These are phyloP conservation scores for Cystofilobasidium bisporidii DNA, from an alignment of 768 basidiomycete species.

Conservation along the genomic window DNA sequence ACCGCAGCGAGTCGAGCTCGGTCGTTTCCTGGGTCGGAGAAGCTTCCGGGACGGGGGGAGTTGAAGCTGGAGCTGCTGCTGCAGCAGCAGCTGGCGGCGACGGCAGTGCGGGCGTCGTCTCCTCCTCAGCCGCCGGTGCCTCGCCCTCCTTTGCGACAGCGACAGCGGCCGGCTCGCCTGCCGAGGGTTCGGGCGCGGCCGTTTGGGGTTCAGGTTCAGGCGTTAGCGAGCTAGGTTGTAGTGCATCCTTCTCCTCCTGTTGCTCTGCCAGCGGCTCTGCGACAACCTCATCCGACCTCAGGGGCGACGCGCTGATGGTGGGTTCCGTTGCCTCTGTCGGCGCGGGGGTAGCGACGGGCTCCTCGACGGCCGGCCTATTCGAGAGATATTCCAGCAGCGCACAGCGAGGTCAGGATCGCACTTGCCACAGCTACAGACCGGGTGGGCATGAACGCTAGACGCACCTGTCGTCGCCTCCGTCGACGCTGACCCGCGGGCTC, in stretches of 20 bases:
- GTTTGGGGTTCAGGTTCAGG: no score
- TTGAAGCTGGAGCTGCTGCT: not conserved
- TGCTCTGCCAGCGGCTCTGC: not conserved
- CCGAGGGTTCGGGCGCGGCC: no score
- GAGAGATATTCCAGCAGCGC: no score
- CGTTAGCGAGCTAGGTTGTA: no score
- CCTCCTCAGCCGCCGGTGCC: no score
- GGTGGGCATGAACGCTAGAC: not conserved
- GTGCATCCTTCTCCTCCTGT: not conserved
- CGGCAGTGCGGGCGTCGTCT: no score
- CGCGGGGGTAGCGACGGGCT: not conserved
- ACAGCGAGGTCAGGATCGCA: no score
- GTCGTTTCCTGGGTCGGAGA: not conserved
- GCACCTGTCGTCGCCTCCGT: constrained; percentile 16
- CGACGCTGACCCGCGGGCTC: constrained; percentile 16
- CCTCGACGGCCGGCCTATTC: not conserved
- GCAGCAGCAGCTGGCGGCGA: not conserved
- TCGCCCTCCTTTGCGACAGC: no score
- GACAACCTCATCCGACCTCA: not conserved
- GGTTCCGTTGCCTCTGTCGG: not conserved
- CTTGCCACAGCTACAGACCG: no score
- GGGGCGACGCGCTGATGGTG: not conserved
- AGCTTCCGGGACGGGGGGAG: not conserved
- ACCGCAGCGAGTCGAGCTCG: not conserved
- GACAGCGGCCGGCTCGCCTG: no score